Evolutionary conservation across 257 asterid genomes (phyloP), one percentile per base, ranked within the genome.

Genomic region (Orobanche coerulescens): DNA sequence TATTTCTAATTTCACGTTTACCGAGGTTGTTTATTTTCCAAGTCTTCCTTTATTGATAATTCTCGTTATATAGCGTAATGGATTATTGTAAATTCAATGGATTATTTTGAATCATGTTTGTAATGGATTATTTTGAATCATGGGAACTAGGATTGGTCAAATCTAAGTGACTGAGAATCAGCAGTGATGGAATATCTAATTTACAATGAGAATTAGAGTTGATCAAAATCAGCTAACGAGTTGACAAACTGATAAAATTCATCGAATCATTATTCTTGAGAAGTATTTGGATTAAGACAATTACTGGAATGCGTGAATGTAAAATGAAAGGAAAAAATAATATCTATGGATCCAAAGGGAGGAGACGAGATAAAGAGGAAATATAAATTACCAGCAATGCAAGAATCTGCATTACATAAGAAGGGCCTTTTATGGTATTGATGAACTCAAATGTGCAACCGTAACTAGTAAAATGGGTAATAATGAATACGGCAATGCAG

Each of bases 31-130:
- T 37, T 44, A 1, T 18, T 25, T 44, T 30, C 31, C 14, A 1
- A 26, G 20, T 12, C 33, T 59, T 16, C 42, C 15, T 13, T 39
- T 50, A 4, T 51, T 55, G 53, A 67, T 46, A 44, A 15, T 42
- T 49, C 1, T 30, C 23, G 36, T 25, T 14, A 24, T 6, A 12
- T 61, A 57, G n/a, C 40, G 26, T 16, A 12, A 5, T 33, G 31
- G 64, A 50, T 73, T 58, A 2, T 30, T 26, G 5, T 47, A 36
- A 15, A 40, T 36, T 40, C 54, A 33, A 26, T 66, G 60, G 52
- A 60, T 24, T 34, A 20, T 14, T 58, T n/a, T 33, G 50, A 43
- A 34, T 36, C 36, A 14, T 30, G 53, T 24, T 5, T 47, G 48
- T n/a, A n/a, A 43, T 39, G 52, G n/a, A 44, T 15, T 26, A 14